Evolutionary conservation across 2,329 filamentous ascomycete genomes (phyloP), one percentile per base, ranked within the genome.

Genomic region (Knufia fluminis): DNA sequence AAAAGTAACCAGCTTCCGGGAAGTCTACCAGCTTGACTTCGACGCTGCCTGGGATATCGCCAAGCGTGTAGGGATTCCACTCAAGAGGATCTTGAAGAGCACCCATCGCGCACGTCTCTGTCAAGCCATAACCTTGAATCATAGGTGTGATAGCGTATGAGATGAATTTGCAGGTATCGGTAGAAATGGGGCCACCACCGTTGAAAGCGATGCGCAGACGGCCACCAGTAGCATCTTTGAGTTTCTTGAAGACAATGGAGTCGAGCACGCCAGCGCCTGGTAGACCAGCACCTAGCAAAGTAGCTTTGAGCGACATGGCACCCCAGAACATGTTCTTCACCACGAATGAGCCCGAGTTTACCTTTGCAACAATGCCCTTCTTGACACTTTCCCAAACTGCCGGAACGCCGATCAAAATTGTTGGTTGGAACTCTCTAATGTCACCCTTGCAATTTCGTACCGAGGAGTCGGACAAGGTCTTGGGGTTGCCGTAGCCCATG

Each of bases 361-460:
- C 82, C 68, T 89, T 88, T 60, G 73, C 70, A 56, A 91, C 73
- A 61, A 98, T 86, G 48, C 92, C 92, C 75, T 98, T 98, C 74
- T 89, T 91, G 61, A 98, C 85, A 1, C 87, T 90, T 71, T 98
- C 92, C 90, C 91, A 98, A 26, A 98, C 85, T 51, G 94, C 90
- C 1, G 92, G 92, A 2, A 98, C 92, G 66, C 92, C 92, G 33
- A 96, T 85, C 64, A 98, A 78, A 63, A 96, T 78, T 1, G 89
- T 94, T 1, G 92, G 92, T 59, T 78, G 79, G 64, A 97, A 85
- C 63, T 96, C 90, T 53, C 86, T 85, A 70, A 98, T 95, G 61
- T 98, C 92, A 59, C 92, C 91, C 58, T 83, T 80, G 72, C 86
- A 96, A 68, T 97, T 92, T 57, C 83, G 82, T 68, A 94, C 85